Conservation (phyloP, 2,329 filamentous ascomycete genomes). For the Anisogramma anomala region DNA sequence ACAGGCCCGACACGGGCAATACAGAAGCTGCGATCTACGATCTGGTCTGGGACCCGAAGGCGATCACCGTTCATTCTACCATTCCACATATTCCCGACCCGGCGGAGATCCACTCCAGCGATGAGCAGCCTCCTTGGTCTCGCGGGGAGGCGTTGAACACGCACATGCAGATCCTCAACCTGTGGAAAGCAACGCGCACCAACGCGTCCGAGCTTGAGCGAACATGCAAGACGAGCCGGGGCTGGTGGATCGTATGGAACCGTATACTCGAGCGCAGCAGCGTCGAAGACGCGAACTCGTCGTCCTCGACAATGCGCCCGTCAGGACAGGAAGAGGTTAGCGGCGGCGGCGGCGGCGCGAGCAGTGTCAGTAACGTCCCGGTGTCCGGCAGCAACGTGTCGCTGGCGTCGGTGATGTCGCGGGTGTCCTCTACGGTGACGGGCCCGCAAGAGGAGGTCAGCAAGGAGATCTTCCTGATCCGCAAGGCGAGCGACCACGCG, state of each 20-base stretch:
- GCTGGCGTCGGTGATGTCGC: conserved; percentile 5
- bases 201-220: conserved; percentile 40
- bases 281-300: neutral
- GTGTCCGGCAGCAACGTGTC: conserved; percentile 11
- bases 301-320: conserved; percentile 6
- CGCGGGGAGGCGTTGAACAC: conserved; percentile 53
- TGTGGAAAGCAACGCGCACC: conserved; percentile 36
- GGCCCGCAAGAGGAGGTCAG: conserved; percentile 18
- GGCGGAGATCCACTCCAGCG: conserved; percentile 10
- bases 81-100: conserved; percentile 54
- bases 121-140: conserved; percentile 36
- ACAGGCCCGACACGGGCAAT: conserved; percentile 30
- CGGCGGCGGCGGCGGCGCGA: neutral
- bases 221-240: conserved; percentile 53
- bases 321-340: neutral
- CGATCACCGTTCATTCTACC: conserved; percentile 48
- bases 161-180: conserved; percentile 51
- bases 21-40: conserved; percentile 42
- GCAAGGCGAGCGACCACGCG: conserved; percentile 46
- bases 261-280: conserved; percentile 34
- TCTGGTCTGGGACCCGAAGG: conserved; percentile 48
- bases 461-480: conserved; percentile 52
- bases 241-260: conserved; percentile 62
- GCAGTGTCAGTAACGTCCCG: conserved; percentile 1
- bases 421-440: conserved; percentile 2